These are phyloP conservation scores for Leishmania martiniquensis DNA, from an alignment of 208 protist species.

Conservation along the genomic window DNA sequence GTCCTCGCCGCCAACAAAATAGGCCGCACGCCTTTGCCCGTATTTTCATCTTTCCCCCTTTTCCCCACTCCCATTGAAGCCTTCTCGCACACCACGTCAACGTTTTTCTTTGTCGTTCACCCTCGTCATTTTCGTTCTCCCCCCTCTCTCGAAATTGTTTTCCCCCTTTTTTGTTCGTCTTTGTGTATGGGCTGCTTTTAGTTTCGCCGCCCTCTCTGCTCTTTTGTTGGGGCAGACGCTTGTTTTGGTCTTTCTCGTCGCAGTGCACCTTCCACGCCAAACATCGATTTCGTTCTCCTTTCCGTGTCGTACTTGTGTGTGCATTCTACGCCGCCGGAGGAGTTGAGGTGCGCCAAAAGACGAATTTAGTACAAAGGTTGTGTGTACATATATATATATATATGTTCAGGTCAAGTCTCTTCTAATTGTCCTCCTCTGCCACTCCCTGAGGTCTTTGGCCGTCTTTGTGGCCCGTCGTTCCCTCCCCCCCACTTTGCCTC, in stretches of 20 bases:
- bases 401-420: background rate
- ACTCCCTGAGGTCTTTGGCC: background rate
- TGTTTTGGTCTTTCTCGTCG: background rate
- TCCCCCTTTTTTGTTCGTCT: slow-evolving; percentile 9
- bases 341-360: background rate
- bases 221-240: background rate
- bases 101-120: background rate
- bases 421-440: background rate
- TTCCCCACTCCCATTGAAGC: background rate
- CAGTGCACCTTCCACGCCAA: background rate
- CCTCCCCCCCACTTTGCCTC: background rate
- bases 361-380: background rate
- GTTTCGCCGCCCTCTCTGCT: background rate
- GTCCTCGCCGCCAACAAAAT: background rate
- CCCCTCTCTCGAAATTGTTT: slow-evolving; percentile 10
- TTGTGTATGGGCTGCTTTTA: no score
- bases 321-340: background rate
- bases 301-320: background rate
- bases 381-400: background rate
- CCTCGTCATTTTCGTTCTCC: background rate
- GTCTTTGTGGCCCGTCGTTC: background rate
- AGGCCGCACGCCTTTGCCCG: background rate
- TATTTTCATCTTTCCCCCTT: background rate
- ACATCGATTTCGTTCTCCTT: background rate
- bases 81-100: background rate